Evolutionary conservation across 495 filamentous ascomycete species (phyloP).

Genomic region (Aspergillus incahuasiensis): DNA sequence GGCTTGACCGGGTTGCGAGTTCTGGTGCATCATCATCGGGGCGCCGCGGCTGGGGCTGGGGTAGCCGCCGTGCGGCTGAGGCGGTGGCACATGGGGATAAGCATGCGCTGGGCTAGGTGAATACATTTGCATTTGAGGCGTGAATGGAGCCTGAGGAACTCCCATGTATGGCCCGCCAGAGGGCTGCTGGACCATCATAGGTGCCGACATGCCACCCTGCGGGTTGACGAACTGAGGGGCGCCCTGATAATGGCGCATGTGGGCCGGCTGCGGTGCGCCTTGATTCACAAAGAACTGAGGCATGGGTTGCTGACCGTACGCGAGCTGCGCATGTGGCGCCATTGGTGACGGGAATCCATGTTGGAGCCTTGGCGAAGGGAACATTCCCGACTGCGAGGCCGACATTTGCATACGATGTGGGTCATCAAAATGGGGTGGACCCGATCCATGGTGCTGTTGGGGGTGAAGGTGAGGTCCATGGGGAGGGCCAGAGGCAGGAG

Average conservation of each 20-base stretch:
- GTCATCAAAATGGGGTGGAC: conserved; percentile 62
- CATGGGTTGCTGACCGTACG: conserved; percentile 69
- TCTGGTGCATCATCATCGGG: conserved; percentile 81
- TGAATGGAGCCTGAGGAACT: conserved; percentile 51
- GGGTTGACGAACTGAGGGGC: conserved; percentile 59
- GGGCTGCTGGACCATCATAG: conserved; percentile 78
- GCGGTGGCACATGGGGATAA: conserved; percentile 60
- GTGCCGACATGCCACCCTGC: conserved; percentile 62
- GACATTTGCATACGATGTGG: conserved; percentile 85
- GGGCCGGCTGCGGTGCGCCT: conserved; percentile 47
- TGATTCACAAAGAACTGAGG: conserved; percentile 67
- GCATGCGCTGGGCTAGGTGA: conserved; percentile 63
- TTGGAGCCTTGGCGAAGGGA: conserved; percentile 72
- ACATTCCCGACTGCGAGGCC: conserved; percentile 69
- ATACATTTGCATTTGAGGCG: conserved; percentile 69
- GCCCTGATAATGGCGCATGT: conserved; percentile 43
- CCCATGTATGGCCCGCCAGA: conserved; percentile 54
- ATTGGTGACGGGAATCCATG: conserved; percentile 69
- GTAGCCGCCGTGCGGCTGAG: conserved; percentile 69
- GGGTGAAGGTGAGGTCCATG: conserved; percentile 61
- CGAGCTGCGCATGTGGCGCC: conserved; percentile 61
- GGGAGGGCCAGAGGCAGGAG: conserved; percentile 49
- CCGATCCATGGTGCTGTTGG: conserved; percentile 59
- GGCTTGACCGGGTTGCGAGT: conserved; percentile 68
- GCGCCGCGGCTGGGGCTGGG: conserved; percentile 75